Evolutionary conservation across 2,329 filamentous ascomycete genomes (phyloP).

Genomic region (Trichoderma brevicompactum): DNA sequence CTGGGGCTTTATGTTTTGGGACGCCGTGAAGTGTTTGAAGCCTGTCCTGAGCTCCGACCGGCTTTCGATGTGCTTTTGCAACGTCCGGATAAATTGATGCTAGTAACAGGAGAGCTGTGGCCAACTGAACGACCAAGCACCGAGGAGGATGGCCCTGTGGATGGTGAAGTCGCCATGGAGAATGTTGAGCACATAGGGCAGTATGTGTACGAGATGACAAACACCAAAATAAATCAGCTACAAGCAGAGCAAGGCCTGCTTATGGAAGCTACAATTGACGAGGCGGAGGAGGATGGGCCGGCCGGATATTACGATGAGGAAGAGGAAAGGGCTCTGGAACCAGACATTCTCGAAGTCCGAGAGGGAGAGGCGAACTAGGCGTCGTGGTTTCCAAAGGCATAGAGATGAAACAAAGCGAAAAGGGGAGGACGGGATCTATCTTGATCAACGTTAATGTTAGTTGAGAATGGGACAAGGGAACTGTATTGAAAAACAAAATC

Average conservation of each 20-base stretch:
- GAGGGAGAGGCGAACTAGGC: conserved; percentile 38
- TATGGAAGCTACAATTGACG: conserved; percentile 36
- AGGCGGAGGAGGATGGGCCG: conserved; percentile 38
- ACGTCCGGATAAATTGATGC: conserved; percentile 77
- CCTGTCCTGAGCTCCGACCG: conserved; percentile 82
- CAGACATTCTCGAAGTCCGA: conserved; percentile 44
- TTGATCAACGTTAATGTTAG: background rate
- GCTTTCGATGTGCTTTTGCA: conserved; percentile 80
- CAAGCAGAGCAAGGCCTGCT: conserved; percentile 43
- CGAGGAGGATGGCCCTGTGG: conserved; percentile 49
- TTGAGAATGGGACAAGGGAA: conserved; percentile 1
- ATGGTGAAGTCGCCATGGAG: conserved; percentile 75
- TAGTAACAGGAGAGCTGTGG: conserved; percentile 87
- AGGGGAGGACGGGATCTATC: background rate
- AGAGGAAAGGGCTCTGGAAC: conserved; percentile 40
- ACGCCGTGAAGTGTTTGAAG: conserved; percentile 83
- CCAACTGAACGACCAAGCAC: conserved; percentile 62
- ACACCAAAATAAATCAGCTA: conserved; percentile 59
- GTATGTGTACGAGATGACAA: conserved; percentile 96
- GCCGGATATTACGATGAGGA: conserved; percentile 41
- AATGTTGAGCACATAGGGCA: conserved; percentile 92
- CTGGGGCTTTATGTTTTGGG: conserved; percentile 92
- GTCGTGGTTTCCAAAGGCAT: background rate
- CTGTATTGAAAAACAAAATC: background rate
- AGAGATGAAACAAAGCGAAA: background rate